phyloP scores from a whole-genome alignment of 495 filamentous ascomycete species.

The Penicillium coffeae region DNA sequence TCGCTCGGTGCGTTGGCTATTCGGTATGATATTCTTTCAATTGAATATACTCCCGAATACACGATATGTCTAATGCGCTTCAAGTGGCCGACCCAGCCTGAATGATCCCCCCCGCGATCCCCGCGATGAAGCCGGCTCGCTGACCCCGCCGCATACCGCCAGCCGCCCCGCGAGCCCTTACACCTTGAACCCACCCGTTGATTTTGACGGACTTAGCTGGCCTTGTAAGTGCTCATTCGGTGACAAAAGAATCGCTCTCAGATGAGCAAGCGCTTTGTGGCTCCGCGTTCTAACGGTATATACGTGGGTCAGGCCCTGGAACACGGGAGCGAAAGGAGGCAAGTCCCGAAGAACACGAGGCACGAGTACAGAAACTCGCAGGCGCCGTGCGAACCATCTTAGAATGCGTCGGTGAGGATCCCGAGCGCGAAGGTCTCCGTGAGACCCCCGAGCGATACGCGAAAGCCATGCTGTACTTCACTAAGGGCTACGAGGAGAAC shows the following conservation, averaged over 20 bases:
- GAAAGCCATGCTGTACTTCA: constrained; percentile 96
- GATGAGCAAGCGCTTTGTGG: background rate
- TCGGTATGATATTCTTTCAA: constrained; percentile 21
- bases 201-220: constrained; percentile 71
- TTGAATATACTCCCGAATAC: background rate
- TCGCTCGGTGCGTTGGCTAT: constrained; percentile 16
- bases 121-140: constrained; percentile 59
- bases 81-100: constrained; percentile 31
- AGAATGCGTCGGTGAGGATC: constrained; percentile 95
- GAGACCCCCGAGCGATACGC: constrained; percentile 89
- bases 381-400: constrained; percentile 86
- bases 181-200: constrained; percentile 60
- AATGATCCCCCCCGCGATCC: constrained; percentile 71
- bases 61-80: constrained; percentile 7
- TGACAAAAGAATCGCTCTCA: background rate
- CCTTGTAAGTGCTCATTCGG: constrained; percentile 50
- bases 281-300: background rate
- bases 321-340: constrained; percentile 79
- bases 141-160: constrained; percentile 43
- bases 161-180: constrained; percentile 58
- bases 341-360: constrained; percentile 64
- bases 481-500: constrained; percentile 98
- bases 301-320: constrained; percentile 55
- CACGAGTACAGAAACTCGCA: constrained; percentile 70
- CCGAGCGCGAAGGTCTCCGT: constrained; percentile 81